phyloP scores from a whole-genome alignment of 1,139 yeast species.

The Zygoascus sp. region DNA sequence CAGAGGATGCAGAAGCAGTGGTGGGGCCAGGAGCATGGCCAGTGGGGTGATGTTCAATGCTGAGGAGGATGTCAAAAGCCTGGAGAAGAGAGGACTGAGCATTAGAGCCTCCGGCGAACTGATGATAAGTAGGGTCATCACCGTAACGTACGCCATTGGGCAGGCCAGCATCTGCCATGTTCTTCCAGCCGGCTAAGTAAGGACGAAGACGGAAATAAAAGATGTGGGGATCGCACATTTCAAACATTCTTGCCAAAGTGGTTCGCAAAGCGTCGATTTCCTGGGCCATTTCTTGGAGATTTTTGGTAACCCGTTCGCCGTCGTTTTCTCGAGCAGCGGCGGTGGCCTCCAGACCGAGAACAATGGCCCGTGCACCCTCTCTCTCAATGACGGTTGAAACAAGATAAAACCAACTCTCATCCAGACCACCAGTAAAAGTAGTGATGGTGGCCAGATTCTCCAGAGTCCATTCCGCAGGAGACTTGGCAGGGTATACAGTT shows the following conservation, averaged over 20 bases:
- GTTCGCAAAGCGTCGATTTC: slow-evolving; percentile 71
- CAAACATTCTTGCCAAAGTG: slow-evolving; percentile 77
- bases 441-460: slow-evolving; percentile 72
- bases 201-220: slow-evolving; percentile 86
- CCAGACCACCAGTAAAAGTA: slow-evolving; percentile 86
- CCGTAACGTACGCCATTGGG: slow-evolving; percentile 79
- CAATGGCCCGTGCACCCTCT: slow-evolving; percentile 65
- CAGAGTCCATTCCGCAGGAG: slow-evolving; percentile 42
- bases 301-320: slow-evolving; percentile 38
- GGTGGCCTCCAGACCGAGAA: slow-evolving; percentile 59
- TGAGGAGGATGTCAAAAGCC: slow-evolving; percentile 71
- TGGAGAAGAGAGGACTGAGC: slow-evolving; percentile 91
- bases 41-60: slow-evolving; percentile 72
- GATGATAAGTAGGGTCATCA: slow-evolving; percentile 50
- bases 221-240: slow-evolving; percentile 91
- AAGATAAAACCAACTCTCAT: slow-evolving; percentile 90
- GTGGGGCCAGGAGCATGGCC: slow-evolving; percentile 41
- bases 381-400: slow-evolving; percentile 84
- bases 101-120: slow-evolving; percentile 85
- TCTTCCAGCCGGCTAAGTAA: slow-evolving; percentile 89
- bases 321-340: slow-evolving; percentile 47
- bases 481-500: slow-evolving; percentile 48
- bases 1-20: slow-evolving; percentile 16
- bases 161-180: slow-evolving; percentile 83
- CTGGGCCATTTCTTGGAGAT: slow-evolving; percentile 66